Base-by-base conservation (phyloP, 2,329 filamentous ascomycete species). In the Fusarium compactum region DNA sequence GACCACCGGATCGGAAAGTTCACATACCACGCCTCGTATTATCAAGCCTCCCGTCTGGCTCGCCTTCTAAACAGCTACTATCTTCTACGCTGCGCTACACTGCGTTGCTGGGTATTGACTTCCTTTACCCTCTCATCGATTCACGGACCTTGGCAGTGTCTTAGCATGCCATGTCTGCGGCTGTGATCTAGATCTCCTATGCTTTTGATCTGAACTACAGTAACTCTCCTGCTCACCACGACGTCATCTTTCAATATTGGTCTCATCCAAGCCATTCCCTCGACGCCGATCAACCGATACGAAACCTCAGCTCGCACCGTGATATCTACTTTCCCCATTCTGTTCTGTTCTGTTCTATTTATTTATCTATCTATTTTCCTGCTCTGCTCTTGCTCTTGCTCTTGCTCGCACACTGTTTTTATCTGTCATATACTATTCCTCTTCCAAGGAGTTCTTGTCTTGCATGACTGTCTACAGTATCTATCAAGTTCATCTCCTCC, bases 111-210 rank as follows among this genome's bases (percentile, higher is more conserved):
- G 63, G 67, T 56, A 56, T 71, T 45, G 63, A 48, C 59, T 55
- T 52, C 52, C 59, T 55, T 52, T 58, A 51, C 64, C 52, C 63
- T 61, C 60, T 58, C 60, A 53, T 59, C 44, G 9, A 41, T 14
- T 27, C 43, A 46, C 47, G 44, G 58, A 73, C 58, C 65, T 62
- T 72, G 55, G 70, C 70, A 66, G 53, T 43, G 46, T 47, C 47
- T 57, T 54, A 71, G 72, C 70, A 74, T 74, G 70, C 64, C 65
- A 38, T 57, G 24, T 40, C 24, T 70, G 34, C 65, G 60, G 67
- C 54, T 59, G 72, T 72, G 64, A 74, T 62, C 65, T 69, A 71
- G 71, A 65, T 61, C 67, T 72, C 62, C 56, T 58, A 65, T 69
- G 64, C 68, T 72, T 62, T 59, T 48, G 51, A 48, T 48, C 32